Conservation (phyloP, 2,329 filamentous ascomycete genomes). For the Hirsutella rhossiliensis region DNA sequence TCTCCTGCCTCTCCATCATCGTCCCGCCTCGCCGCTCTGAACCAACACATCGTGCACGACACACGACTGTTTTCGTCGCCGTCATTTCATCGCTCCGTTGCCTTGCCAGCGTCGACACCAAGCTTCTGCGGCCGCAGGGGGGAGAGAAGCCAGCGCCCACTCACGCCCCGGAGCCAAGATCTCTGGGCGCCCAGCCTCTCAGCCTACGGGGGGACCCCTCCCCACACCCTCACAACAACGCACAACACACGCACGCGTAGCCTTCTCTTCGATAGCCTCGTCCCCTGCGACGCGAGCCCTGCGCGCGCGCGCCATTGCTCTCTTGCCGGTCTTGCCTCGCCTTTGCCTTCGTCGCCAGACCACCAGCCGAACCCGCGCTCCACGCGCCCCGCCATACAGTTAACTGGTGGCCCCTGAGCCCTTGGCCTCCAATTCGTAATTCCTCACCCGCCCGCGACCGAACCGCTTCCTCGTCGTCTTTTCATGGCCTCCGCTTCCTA, state of each 20-base stretch:
- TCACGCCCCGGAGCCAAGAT: constrained; percentile 1
- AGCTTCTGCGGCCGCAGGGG: not conserved
- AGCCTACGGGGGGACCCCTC: not conserved
- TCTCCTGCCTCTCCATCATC: too few relatives aligned
- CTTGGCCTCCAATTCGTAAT: not conserved
- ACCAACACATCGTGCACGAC: not conserved
- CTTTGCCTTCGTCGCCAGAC: not conserved
- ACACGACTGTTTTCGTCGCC: not conserved
- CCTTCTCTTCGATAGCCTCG: not conserved
- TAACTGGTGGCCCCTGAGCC: not conserved
- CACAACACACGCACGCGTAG: not conserved
- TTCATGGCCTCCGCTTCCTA: not conserved
- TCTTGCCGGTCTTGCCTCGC: not conserved
- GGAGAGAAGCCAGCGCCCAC: not conserved
- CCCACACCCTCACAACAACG: not conserved
- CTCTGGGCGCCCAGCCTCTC: constrained; percentile 1
- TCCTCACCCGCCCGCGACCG: not conserved
- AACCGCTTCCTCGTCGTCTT: not conserved
- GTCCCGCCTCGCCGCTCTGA: too few relatives aligned
- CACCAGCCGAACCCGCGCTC: not conserved
- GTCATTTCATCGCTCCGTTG: not conserved
- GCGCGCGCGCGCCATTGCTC: not conserved
- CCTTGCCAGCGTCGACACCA: not conserved
- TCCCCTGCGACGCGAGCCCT: not conserved
- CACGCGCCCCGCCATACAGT: not conserved